These are phyloP conservation scores for Breynia disticha DNA, from an alignment of 441 rosid genomes.

Conservation along the genomic window DNA sequence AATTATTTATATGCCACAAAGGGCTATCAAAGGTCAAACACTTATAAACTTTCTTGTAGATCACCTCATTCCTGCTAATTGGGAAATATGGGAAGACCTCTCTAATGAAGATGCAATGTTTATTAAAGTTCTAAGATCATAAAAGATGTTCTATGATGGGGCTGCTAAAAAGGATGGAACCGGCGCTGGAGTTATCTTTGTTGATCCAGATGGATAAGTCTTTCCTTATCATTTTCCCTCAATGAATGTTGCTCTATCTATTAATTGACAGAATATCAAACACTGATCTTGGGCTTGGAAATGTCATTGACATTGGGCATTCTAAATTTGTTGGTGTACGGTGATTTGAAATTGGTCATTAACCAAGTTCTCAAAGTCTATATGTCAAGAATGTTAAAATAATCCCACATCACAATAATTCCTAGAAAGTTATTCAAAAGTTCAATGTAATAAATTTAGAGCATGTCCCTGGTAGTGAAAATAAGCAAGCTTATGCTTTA, in stretches of 20 bases:
- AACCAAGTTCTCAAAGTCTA: background rate
- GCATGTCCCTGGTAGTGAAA: background rate
- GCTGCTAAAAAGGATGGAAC: background rate
- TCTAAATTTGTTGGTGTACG: background rate
- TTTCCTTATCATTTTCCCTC: background rate
- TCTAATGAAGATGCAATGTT: too few species aligned
- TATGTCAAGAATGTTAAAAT: background rate
- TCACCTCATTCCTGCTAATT: too few species aligned
- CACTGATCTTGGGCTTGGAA: background rate
- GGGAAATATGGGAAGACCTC: too few species aligned
- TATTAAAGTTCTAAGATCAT: too few species aligned
- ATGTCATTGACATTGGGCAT: background rate
- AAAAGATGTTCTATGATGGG: too few species aligned
- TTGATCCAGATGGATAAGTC: background rate
- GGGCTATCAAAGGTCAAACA: too few species aligned
- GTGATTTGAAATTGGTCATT: background rate
- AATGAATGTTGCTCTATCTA: background rate
- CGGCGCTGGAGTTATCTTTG: background rate
- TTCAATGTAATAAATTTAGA: background rate
- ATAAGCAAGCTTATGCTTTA: background rate
- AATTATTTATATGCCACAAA: too few species aligned
- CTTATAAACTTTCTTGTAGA: too few species aligned
- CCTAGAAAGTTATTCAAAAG: background rate
- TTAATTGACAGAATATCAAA: background rate
- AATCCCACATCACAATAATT: too few species aligned